Percentiles rank a stretch among this genome's conserved stretches.
These are phyloP conservation scores for Chimonanthus salicifolius DNA, from an alignment of 164 flowering plant genomes.

Conservation along the genomic window DNA sequence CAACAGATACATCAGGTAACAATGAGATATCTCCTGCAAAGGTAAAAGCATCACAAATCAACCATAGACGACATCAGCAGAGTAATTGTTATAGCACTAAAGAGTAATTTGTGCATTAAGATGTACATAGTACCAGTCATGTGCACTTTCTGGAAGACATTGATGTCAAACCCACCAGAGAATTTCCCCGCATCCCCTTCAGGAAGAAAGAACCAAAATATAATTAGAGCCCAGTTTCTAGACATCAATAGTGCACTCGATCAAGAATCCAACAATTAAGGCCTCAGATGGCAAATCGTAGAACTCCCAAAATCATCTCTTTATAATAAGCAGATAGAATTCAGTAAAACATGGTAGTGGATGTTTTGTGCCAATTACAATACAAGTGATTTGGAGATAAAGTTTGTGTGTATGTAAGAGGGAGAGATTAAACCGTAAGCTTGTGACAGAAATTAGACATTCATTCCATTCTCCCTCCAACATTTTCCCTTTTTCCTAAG, in stretches of 20 bases:
- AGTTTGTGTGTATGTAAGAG: neutral
- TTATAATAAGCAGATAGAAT: too few relatives aligned
- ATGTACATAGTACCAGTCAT: conserved; percentile 40
- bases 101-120: neutral
- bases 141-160: conserved; percentile 59
- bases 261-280: neutral
- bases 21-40: conserved; percentile 66
- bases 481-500: too few relatives aligned
- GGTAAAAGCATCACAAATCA: neutral
- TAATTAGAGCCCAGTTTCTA: neutral
- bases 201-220: neutral
- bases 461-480: too few relatives aligned
- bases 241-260: neutral
- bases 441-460: too few relatives aligned
- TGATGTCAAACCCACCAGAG: conserved; percentile 88
- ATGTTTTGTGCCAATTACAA: neutral
- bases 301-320: neutral
- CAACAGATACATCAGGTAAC: conserved; percentile 73
- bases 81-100: neutral
- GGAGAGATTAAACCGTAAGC: too few relatives aligned
- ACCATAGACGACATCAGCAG: neutral
- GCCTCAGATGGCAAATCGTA: neutral
- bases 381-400: neutral
- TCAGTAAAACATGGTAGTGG: too few relatives aligned
- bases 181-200: conserved; percentile 73